These are phyloP conservation scores for Metschnikowia cerradonensis DNA, from an alignment of 805 yeast species.

Conservation along the genomic window DNA sequence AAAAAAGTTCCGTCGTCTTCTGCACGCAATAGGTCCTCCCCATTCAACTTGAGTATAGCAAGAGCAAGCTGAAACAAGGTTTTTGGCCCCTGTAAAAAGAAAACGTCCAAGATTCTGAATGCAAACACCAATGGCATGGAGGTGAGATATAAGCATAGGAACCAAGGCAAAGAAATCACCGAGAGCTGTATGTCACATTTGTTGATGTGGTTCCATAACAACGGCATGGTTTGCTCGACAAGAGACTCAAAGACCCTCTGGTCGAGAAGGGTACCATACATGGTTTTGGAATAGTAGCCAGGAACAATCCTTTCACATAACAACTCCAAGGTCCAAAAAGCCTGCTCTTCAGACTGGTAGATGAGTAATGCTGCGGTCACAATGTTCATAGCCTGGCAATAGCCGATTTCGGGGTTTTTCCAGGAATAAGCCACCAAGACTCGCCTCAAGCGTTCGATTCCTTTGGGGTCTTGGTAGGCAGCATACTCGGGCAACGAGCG, in stretches of 20 bases:
- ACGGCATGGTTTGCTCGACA: constrained; percentile 86
- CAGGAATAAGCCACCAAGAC: constrained; percentile 93
- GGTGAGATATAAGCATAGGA: constrained; percentile 79
- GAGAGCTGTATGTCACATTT: constrained; percentile 84
- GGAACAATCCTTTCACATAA: constrained; percentile 85
- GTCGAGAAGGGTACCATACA: constrained; percentile 95
- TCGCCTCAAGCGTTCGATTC: constrained; percentile 77
- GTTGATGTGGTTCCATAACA: constrained; percentile 76
- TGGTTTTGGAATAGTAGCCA: constrained; percentile 93
- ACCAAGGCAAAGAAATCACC: constrained; percentile 95
- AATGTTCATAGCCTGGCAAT: constrained; percentile 98
- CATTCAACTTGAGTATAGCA: constrained; percentile 85
- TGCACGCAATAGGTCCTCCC: constrained; percentile 72
- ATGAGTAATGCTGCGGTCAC: constrained; percentile 75
- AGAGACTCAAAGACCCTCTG: constrained; percentile 90
- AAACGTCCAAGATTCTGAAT: constrained; percentile 83
- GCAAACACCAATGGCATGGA: constrained; percentile 95
- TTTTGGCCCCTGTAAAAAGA: constrained; percentile 84
- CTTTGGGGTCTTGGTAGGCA: constrained; percentile 84
- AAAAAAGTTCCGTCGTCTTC: constrained; percentile 93
- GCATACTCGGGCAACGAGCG: constrained; percentile 94
- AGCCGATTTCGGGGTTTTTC: constrained; percentile 96
- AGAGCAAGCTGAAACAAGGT: constrained; percentile 89
- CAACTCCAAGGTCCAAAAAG: constrained; percentile 83
- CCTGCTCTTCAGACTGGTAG: constrained; percentile 94